Evolutionary conservation across 768 basidiomycete genomes (phyloP), one percentile per base, ranked within the genome.

Genomic region (Tylopilus vinaceipallidus): DNA sequence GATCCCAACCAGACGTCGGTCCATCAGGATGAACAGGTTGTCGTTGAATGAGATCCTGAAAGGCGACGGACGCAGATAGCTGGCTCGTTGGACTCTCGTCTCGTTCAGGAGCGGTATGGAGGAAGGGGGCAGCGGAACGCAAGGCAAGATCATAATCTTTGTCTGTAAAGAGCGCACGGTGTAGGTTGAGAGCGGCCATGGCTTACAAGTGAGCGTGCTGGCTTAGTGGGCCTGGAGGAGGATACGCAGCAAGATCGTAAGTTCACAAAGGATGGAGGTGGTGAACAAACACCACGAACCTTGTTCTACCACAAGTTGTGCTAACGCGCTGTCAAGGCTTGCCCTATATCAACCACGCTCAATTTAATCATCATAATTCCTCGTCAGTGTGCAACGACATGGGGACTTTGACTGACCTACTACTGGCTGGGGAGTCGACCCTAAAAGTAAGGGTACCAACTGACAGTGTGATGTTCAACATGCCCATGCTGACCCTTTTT

Each of bases 181-280:
- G 82, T 43, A 83, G 74, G 62, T 78, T 76, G 44, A 83, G 63
- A 44, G 79, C 80, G 47, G 81, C 77, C 84, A 86, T 86, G n/a
- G 32, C 20, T 48, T 38, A 34, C 41, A 39, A 44, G 50, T 36
- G 56, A 68, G 37, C 22, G 64, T 55, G 24, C 34, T 33, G 42
- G 46, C 50, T 45, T 48, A 47, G 20, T 29, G 27, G 35, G 39
- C 51, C 57, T 59, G 30, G 9, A 42, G 35, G 35, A 30, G 4
- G 33, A 34, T 35, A 35, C 48, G 42, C 49, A 48, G 56, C 50
- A n/a, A 32, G 52, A 51, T 47, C 42, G 50, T 65, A 23, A 62
- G 56, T 45, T 17, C 12, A 41, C 23, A 26, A 42, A 16, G 41
- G n/a, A 45, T 19, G 42, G 38, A 24, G 4, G 33, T 13, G 37